These are phyloP conservation scores for Salix koriyanagi DNA, from an alignment of 345 rosid genomes.

Conservation along the genomic window DNA sequence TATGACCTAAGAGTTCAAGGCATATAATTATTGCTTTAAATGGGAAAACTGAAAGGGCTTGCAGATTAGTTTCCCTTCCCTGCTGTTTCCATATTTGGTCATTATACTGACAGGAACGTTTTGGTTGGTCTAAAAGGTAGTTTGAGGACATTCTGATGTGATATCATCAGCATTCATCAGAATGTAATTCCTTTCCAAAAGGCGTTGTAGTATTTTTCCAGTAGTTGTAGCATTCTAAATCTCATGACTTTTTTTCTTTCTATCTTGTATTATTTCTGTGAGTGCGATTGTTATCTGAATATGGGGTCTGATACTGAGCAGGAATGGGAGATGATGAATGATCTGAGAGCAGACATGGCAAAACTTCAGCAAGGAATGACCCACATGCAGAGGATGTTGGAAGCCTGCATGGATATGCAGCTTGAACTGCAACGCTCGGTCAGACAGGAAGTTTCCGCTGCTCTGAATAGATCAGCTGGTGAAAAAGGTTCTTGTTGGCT, in stretches of 20 bases:
- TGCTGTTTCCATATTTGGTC: neutral
- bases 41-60: neutral
- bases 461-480: constrained; percentile 69
- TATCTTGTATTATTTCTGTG: neutral
- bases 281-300: constrained; percentile 11
- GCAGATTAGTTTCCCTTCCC: neutral
- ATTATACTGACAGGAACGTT: neutral
- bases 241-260: neutral
- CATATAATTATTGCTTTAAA: neutral
- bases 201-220: neutral
- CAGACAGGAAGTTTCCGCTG: constrained; percentile 97
- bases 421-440: constrained; percentile 97
- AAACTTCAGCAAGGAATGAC: constrained; percentile 98
- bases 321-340: constrained; percentile 98
- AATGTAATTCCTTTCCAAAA: neutral
- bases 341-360: constrained; percentile 85
- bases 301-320: constrained; percentile 23
- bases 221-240: neutral
- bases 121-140: neutral
- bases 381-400: constrained; percentile 98
- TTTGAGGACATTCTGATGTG: neutral
- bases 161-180: neutral
- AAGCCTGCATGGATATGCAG: constrained; percentile 99
- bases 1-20: neutral
- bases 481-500: constrained; percentile 54